Percentiles rank a stretch among this genome's conserved stretches.
These are phyloP conservation scores for Hibiscus syriacus DNA, from an alignment of 345 rosid genomes.

Conservation along the genomic window DNA sequence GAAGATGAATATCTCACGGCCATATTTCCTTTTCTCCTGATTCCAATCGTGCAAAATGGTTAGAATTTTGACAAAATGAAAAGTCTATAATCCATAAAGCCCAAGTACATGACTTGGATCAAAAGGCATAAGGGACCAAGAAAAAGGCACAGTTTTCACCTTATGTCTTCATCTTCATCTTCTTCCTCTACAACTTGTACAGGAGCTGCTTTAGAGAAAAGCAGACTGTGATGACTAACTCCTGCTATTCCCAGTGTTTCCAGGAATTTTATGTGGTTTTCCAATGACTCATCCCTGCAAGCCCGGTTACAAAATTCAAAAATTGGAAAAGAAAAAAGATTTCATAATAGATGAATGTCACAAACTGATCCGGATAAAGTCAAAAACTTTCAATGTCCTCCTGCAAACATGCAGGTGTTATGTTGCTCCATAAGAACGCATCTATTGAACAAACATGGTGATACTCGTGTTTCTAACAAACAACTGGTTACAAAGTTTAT, in stretches of 20 bases:
- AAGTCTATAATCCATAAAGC: not conserved
- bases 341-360: not conserved
- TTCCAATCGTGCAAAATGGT: not conserved
- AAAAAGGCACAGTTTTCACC: constrained; percentile 29
- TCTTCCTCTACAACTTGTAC: constrained; percentile 53
- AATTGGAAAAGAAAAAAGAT: not conserved
- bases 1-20: constrained; percentile 35
- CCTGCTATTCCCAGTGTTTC: constrained; percentile 88
- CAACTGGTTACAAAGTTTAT: not conserved
- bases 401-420: too few relatives aligned
- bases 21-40: constrained; percentile 36
- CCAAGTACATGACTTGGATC: not conserved
- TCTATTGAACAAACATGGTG: too few relatives aligned
- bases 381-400: not conserved
- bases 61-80: not conserved
- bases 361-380: not conserved
- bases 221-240: constrained; percentile 89
- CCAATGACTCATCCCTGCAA: constrained; percentile 57
- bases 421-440: too few relatives aligned
- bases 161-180: constrained; percentile 32
- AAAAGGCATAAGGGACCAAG: not conserved
- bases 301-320: not conserved
- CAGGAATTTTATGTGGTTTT: constrained; percentile 56
- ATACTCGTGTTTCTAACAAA: too few relatives aligned
- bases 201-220: constrained; percentile 83